A percentile compares a stretch with the other conserved stretches of the same genome.
phyloP scores from a whole-genome alignment of 805 yeast genomes.

The Lachancea waltii region DNA sequence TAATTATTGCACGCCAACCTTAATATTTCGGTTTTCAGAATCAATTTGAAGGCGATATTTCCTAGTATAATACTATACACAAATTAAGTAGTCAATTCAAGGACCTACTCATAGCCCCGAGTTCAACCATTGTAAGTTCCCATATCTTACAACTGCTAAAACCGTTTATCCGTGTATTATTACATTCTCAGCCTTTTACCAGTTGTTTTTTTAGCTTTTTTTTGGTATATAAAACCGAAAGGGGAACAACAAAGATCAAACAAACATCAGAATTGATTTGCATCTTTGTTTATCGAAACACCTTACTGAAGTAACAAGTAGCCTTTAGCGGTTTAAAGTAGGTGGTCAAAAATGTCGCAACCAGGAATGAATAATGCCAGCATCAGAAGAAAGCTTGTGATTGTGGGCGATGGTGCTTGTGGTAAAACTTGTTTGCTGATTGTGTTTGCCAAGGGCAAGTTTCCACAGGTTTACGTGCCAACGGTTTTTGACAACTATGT shows the following conservation, averaged over 20 bases:
- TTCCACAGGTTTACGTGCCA: constrained; percentile 92
- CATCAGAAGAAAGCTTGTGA: constrained; percentile 61
- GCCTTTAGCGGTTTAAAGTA: background rate
- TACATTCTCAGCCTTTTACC: background rate
- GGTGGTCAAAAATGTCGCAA: constrained; percentile 7
- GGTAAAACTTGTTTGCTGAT: constrained; percentile 90
- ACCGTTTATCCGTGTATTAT: background rate
- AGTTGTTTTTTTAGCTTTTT: background rate
- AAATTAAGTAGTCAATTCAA: no score
- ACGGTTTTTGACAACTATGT: constrained; percentile 96
- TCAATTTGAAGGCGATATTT: no score
- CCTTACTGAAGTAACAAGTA: background rate
- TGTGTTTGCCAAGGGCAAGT: constrained; percentile 77
- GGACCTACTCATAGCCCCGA: no score
- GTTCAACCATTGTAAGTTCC: no score
- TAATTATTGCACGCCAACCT: no score
- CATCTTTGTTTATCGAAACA: no score
- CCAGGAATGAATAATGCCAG: constrained; percentile 14
- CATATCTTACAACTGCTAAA: no score
- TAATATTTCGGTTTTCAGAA: no score
- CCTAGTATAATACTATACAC: no score
- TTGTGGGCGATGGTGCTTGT: constrained; percentile 96
- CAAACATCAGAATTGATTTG: background rate
- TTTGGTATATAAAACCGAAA: background rate
- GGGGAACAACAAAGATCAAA: background rate